A percentile compares a stretch with the other conserved stretches of the same genome.
Evolutionary conservation across 2,329 filamentous ascomycete genomes (phyloP).

Genomic region (Cadophora gregata): DNA sequence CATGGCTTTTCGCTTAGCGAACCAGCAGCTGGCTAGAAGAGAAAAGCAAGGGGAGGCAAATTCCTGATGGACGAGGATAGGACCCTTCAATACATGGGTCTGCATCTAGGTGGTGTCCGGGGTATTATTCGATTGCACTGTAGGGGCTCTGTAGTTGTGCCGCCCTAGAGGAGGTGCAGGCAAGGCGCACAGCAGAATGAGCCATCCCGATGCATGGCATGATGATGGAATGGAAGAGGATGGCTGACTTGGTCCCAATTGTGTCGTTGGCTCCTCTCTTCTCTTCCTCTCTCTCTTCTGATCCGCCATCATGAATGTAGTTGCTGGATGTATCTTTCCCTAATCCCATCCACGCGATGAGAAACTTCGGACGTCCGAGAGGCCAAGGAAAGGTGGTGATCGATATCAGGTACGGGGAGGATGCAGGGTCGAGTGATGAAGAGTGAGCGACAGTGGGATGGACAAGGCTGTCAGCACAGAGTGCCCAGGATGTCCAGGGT

Average conservation of each 20-base stretch:
- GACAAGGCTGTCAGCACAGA: constrained; percentile 3
- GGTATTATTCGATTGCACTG: neutral
- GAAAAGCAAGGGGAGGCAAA: neutral
- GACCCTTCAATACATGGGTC: neutral
- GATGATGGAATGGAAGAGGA: constrained; percentile 7
- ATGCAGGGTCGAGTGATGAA: neutral
- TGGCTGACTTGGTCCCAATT: constrained; percentile 1
- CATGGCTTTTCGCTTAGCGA: constrained; percentile 14
- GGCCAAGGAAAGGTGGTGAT: neutral
- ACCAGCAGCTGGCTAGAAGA: neutral
- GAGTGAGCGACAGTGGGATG: neutral
- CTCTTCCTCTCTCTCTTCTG: neutral
- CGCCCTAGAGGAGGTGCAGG: neutral
- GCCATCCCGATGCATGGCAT: constrained; percentile 21
- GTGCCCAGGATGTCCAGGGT: neutral
- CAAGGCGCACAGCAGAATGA: constrained; percentile 12
- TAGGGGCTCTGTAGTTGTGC: neutral
- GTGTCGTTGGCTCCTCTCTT: neutral
- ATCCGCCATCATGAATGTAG: neutral
- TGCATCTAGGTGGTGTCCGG: constrained; percentile 4
- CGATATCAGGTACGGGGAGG: neutral
- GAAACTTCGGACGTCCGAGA: constrained; percentile 13
- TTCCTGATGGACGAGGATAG: neutral
- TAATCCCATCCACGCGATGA: neutral
- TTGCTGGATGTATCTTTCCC: neutral